Evolutionary conservation across 2,329 filamentous ascomycete genomes (phyloP).

Genomic region (Colletotrichum coccodes): DNA sequence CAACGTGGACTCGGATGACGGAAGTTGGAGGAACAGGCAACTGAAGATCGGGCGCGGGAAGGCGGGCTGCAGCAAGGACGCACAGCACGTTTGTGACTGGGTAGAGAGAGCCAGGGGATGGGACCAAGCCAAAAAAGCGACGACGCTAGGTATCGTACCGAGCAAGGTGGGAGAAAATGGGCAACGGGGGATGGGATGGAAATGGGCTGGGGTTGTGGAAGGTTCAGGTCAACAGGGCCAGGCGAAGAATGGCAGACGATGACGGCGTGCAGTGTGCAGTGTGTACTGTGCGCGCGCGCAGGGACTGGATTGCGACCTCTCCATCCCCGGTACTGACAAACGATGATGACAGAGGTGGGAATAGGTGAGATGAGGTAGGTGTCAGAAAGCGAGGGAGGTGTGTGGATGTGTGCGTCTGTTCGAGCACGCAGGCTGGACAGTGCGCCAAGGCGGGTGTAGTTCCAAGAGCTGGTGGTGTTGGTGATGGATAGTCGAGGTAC

Average conservation of each 20-base stretch:
- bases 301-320: background rate
- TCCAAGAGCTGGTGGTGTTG: background rate
- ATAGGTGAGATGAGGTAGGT: conserved; percentile 8
- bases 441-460: background rate
- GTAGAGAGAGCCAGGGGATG: background rate
- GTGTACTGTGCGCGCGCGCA: conserved; percentile 5
- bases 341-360: conserved; percentile 29
- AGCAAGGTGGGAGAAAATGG: conserved; percentile 16
- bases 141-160: background rate
- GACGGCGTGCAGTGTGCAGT: conserved; percentile 11
- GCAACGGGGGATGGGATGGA: background rate
- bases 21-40: conserved; percentile 29
- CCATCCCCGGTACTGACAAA: background rate
- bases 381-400: background rate
- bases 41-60: conserved; percentile 26
- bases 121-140: background rate
- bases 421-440: background rate
- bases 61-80: background rate
- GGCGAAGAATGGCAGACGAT: conserved; percentile 19
- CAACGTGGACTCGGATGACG: conserved; percentile 33
- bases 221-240: conserved; percentile 19
- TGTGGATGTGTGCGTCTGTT: background rate
- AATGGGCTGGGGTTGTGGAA: conserved; percentile 20
- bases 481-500: background rate
- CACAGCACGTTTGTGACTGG: conserved; percentile 16